Evolutionary conservation across 2,329 filamentous ascomycete genomes (phyloP).

Genomic region (Colletotrichum sp.): DNA sequence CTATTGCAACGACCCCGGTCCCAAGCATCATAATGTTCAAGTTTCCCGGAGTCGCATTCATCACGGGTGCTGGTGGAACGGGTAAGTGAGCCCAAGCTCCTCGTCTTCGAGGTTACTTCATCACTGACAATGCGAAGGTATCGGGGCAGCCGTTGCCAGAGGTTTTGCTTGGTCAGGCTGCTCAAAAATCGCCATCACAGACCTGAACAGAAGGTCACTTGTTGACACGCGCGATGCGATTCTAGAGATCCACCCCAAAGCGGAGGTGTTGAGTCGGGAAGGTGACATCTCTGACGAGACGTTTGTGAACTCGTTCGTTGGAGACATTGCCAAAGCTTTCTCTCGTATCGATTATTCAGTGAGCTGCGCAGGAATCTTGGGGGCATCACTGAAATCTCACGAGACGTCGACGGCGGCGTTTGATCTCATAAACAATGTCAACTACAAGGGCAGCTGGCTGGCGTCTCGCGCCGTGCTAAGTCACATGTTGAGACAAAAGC

Average conservation of each 20-base stretch:
- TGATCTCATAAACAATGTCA: slow-evolving; percentile 58
- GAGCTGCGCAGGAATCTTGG: slow-evolving; percentile 59
- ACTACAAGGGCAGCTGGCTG: slow-evolving; percentile 58
- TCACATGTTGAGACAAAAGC: slow-evolving; percentile 51
- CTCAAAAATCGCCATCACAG: slow-evolving; percentile 56
- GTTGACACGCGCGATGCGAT: slow-evolving; percentile 38
- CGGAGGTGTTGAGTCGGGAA: slow-evolving; percentile 33
- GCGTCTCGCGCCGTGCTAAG: slow-evolving; percentile 46
- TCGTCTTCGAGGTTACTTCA: neutral
- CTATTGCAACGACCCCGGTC: neutral
- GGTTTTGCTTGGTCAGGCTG: slow-evolving; percentile 57
- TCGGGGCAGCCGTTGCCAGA: slow-evolving; percentile 57
- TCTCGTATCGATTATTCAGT: slow-evolving; percentile 60
- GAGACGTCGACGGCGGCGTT: slow-evolving; percentile 54
- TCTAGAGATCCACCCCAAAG: slow-evolving; percentile 34
- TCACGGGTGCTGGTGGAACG: slow-evolving; percentile 53
- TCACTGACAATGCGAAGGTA: slow-evolving; percentile 42
- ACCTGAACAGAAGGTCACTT: slow-evolving; percentile 48
- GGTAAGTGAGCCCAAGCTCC: slow-evolving; percentile 29
- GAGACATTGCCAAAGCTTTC: slow-evolving; percentile 37
- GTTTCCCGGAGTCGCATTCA: slow-evolving; percentile 49
- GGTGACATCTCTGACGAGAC: slow-evolving; percentile 54
- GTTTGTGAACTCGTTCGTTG: slow-evolving; percentile 44
- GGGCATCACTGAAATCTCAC: slow-evolving; percentile 42
- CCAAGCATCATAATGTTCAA: slow-evolving; percentile 5